Conservation (phyloP, 1,284 basidiomycete genomes). For the Naganishia sp. region DNA sequence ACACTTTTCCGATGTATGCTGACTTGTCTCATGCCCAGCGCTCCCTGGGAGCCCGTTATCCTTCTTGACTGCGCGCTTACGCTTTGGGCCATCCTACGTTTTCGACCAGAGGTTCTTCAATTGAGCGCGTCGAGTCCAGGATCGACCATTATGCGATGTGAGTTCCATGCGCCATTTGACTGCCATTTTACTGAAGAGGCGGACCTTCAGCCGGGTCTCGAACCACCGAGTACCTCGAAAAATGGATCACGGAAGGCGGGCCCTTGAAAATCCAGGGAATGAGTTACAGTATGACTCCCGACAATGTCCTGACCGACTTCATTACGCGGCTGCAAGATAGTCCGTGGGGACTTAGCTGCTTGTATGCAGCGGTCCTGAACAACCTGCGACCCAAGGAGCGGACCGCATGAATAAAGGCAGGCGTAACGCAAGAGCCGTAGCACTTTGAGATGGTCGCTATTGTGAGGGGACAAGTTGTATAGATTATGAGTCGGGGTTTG, state of each 20-base stretch:
- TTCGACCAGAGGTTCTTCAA: slow-evolving; percentile 37
- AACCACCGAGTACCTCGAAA: slow-evolving; percentile 28
- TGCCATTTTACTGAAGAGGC: slow-evolving; percentile 36
- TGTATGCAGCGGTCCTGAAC: slow-evolving; percentile 21
- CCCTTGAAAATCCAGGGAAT: slow-evolving; percentile 21
- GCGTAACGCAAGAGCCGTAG: background rate
- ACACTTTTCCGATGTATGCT: background rate
- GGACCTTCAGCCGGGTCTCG: slow-evolving; percentile 36
- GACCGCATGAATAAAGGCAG: background rate
- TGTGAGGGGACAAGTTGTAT: too few species aligned
- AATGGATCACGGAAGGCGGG: slow-evolving; percentile 11
- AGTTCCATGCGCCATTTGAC: background rate
- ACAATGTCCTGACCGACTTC: slow-evolving; percentile 17
- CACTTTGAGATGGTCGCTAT: too few species aligned
- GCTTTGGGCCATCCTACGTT: slow-evolving; percentile 43
- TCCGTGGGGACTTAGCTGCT: slow-evolving; percentile 17
- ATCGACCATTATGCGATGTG: slow-evolving; percentile 21
- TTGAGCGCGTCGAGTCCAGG: slow-evolving; percentile 12
- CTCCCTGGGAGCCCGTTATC: slow-evolving; percentile 41
- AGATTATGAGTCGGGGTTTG: too few species aligned
- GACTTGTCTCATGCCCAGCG: slow-evolving; percentile 8
- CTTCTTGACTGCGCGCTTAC: slow-evolving; percentile 43
- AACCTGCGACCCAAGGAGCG: slow-evolving; percentile 8
- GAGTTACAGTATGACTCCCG: slow-evolving; percentile 26
- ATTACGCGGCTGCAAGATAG: slow-evolving; percentile 15